Evolutionary conservation across 495 filamentous ascomycete genomes (phyloP).

Genomic region (Halenospora varia): DNA sequence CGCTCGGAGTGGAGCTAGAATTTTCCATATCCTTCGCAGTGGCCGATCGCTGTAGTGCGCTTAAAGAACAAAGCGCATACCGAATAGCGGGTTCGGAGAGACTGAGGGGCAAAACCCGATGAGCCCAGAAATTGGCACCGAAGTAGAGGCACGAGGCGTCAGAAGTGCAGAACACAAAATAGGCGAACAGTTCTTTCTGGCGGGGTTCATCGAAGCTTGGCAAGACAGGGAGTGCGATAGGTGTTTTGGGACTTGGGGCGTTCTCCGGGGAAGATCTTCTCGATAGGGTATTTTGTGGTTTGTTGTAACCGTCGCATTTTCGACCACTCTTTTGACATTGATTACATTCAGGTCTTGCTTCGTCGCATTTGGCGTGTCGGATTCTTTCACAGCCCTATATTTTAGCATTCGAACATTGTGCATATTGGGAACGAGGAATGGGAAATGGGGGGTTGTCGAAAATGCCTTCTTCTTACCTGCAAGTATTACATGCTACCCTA

Average conservation of each 20-base stretch:
- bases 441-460: background rate
- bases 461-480: background rate
- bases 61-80: background rate
- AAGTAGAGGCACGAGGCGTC: background rate
- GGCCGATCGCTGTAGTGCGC: background rate
- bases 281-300: background rate
- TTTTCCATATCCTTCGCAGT: background rate
- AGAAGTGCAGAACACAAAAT: background rate
- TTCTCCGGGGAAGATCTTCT: background rate
- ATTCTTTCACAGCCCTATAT: background rate
- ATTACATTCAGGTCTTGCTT: background rate
- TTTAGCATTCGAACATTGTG: background rate
- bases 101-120: background rate
- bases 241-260: background rate
- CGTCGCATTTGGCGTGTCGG: slow-evolving; percentile 5
- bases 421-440: background rate
- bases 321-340: background rate
- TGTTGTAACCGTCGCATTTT: background rate
- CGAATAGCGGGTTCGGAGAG: background rate
- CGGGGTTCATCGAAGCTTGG: background rate
- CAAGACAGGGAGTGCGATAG: background rate
- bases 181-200: background rate
- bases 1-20: background rate
- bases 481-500: background rate
- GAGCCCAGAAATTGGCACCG: background rate